Evolutionary conservation across 2,329 filamentous ascomycete species (phyloP), one percentile per base, ranked within the genome.

Genomic region (Lecanoromycetidae sp.): DNA sequence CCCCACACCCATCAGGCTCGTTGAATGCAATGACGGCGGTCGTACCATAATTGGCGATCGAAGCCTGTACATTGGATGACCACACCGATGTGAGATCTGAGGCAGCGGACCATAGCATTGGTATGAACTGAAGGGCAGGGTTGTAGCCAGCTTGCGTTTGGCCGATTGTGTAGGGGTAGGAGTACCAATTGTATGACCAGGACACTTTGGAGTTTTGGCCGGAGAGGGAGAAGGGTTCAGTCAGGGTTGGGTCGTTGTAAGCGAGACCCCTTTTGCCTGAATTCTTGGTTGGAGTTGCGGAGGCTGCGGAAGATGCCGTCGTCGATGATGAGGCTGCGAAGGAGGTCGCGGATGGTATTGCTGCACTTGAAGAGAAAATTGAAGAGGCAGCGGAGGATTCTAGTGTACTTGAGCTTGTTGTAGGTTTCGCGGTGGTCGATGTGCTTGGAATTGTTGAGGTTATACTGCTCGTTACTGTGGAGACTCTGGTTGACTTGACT

Each of bases 121-220:
- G 68, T 3, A 69, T 61, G 52, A 59, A 71, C 41, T 69, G 64
- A 37, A 66, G 56, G 23, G 40, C 42, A n/a, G 32, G 17, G 27
- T 44, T 45, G 27, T 36, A 46, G 10, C 58, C 57, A 2, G 50
- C 46, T 23, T 65, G 50, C 50, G 29, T 23, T 19, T 45, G 22
- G 8, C 35, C 23, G 39, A 30, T 26, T 17, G 42, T 48, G 26
- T 54, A 54, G 17, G 47, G 50, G 19, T 50, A 40, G 27, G 33
- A 39, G 42, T 57, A 65, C 68, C 68, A 71, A 58, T 70, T 67
- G 59, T 71, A 71, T 29, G 64, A 64, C 68, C 68, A 71, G 45
- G 66, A 56, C 19, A 57, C 57, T 44, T 50, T 55, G 36, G 50
- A 52, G 23, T 51, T 51, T 46, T 55, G 53, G 20, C 57, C 54